Evolutionary conservation across 441 rosid species (phyloP), one percentile per base, ranked within the genome.

Genomic region (Codiaeum variegatum): DNA sequence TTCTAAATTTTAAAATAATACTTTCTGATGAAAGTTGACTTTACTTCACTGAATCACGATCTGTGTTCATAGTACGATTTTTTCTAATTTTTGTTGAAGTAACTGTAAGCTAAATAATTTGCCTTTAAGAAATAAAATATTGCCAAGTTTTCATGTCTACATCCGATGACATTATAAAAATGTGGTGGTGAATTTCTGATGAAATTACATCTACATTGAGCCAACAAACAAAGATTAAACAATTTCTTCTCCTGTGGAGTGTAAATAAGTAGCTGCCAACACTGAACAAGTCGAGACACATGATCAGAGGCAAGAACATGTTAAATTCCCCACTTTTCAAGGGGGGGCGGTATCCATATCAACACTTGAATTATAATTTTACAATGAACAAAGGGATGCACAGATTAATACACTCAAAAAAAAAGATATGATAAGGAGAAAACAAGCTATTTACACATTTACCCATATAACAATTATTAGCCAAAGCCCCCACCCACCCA

Each of bases 371-470:
- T 78, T 73, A 62, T 72, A 67, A 75, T 73, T 82, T 74, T 80
- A 85, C 86, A 85, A 73, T 75, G 76, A 78, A 70, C 77, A 75
- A 64, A 69, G 66, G 31, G 61, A 66, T 19, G 32, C 62, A 62
- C 9, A 36, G 71, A 79, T 76, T 40, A 76, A 80, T 77, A 74
- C 81, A 85, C 81, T 59, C 78, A 8, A 0, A 2, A 23, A 64
- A 58, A 29, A 44, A n/a, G n/a, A 59, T 29, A 54, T 1, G 7
- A 63, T 51, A 62, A 40, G 24, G 36, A 68, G 31, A 71, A 62
- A 69, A 42, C 21, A 77, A 47, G 70, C 77, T 88, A 90, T 85
- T 83, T 90, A 88, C 91, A 92, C 79, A 75, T 82, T 80, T 79
- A 81, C 84, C 74, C 80, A 77, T 77, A 75, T 72, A 79, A 77